Evolutionary conservation across 306 rosid species (phyloP), one percentile per base, ranked within the genome.

Genomic region (Pyrus communis): DNA sequence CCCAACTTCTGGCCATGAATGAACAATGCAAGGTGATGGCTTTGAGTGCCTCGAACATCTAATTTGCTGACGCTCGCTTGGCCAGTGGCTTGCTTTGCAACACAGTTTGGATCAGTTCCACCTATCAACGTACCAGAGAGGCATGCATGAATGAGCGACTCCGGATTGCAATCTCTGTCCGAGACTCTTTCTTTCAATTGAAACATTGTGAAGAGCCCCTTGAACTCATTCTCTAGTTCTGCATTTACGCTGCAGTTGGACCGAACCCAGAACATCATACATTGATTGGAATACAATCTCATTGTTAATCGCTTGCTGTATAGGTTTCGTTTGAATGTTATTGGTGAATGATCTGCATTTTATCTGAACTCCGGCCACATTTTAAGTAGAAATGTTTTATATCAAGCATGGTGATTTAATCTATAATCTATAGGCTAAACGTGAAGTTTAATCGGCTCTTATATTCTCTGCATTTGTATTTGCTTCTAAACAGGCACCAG

Each of bases 21-120:
- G 98, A 92, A 85, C 99, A 96, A 71, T 96, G 99, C 89, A 96
- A 96, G 86, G 90, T 96, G 82, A 92, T 96, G 99, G 99, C 99
- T 33, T 89, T 96, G 93, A 96, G 89, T 38, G 87, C 93, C 74
- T 95, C 89, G 22, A 81, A 87, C 87, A 87, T 92, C 86, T 96
- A 82, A 87, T 70, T 42, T 45, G 28, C 38, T 28, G 7, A 10
- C 4, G 28, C 23, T 46, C 8, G 25, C 17, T 18, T 73, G 46
- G 72, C 33, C 66, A 72, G 68, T 45, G 69, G 58, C 25, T 61
- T 73, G 81, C 80, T 2, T 28, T 58, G 62, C 70, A 23, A 67
- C 42, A 57, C 63, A 61, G 55, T 82, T 72, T 73, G 78, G 58
- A 69, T 75, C 78, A 63, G 69, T 70, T 31, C 67, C 60, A 52